Conservation (phyloP, 495 filamentous ascomycete genomes). For the Daldinia loculata region DNA sequence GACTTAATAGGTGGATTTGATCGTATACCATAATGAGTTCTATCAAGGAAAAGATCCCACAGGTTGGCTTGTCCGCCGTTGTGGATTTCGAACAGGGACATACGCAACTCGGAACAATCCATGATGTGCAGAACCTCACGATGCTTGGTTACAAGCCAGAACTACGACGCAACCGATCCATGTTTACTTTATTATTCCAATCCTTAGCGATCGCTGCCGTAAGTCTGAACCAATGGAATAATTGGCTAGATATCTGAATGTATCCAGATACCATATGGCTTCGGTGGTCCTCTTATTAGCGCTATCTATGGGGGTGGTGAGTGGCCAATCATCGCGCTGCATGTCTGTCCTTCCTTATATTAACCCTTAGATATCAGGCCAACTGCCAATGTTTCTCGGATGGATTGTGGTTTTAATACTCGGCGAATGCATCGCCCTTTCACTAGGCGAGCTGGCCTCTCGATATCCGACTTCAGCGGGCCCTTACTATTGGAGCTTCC, state of each 20-base stretch:
- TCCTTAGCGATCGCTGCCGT: slow-evolving; percentile 56
- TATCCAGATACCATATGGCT: slow-evolving; percentile 51
- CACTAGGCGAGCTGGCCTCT: slow-evolving; percentile 65
- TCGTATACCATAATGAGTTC: slow-evolving; percentile 20
- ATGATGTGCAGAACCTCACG: slow-evolving; percentile 62
- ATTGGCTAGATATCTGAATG: slow-evolving; percentile 18
- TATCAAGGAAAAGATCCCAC: slow-evolving; percentile 29
- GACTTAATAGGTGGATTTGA: background rate
- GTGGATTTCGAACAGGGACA: slow-evolving; percentile 29
- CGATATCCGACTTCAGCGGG: slow-evolving; percentile 65
- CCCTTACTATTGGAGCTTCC: slow-evolving; percentile 68
- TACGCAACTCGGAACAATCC: slow-evolving; percentile 46
- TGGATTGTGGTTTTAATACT: slow-evolving; percentile 66
- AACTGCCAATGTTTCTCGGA: slow-evolving; percentile 50
- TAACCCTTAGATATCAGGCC: slow-evolving; percentile 24
- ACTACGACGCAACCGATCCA: slow-evolving; percentile 61
- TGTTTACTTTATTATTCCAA: slow-evolving; percentile 53
- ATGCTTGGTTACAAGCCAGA: slow-evolving; percentile 70
- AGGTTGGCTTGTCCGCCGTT: slow-evolving; percentile 1
- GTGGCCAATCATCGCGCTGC: slow-evolving; percentile 2
- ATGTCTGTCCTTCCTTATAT: background rate
- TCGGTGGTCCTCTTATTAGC: slow-evolving; percentile 50
- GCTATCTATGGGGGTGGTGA: slow-evolving; percentile 53
- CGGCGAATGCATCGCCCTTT: slow-evolving; percentile 62
- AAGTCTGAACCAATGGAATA: slow-evolving; percentile 25